These are phyloP conservation scores for Sugiyamaella sp. DNA, from an alignment of 1,139 yeast species.

Conservation along the genomic window DNA sequence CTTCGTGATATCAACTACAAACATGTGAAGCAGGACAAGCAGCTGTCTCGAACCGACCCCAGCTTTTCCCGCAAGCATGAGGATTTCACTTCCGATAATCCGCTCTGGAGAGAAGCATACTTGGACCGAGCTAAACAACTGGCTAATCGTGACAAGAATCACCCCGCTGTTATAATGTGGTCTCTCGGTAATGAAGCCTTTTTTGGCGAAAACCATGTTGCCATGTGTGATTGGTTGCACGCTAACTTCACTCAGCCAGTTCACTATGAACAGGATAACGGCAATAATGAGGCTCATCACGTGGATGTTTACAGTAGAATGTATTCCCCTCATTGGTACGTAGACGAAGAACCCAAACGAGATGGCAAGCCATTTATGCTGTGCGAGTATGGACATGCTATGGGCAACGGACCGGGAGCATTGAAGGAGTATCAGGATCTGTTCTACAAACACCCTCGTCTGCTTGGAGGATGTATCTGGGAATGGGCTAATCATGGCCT, in stretches of 20 bases:
- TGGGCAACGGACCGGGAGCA: constrained; percentile 48
- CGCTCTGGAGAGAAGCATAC: constrained; percentile 42
- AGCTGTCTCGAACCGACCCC: constrained; percentile 25
- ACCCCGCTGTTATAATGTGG: constrained; percentile 45
- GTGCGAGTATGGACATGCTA: constrained; percentile 47
- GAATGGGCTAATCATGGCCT: constrained; percentile 49
- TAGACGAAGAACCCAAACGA: constrained; percentile 34
- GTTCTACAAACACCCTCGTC: constrained; percentile 38
- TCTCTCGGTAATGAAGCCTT: constrained; percentile 47
- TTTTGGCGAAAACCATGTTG: constrained; percentile 42
- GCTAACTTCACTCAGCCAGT: constrained; percentile 39
- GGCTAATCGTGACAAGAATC: constrained; percentile 43
- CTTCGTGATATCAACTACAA: constrained; percentile 16
- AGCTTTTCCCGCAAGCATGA: constrained; percentile 21
- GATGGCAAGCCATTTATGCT: constrained; percentile 41
- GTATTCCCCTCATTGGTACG: constrained; percentile 40
- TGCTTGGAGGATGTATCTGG: constrained; percentile 48
- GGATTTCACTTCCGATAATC: constrained; percentile 40
- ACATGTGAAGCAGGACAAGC: constrained; percentile 7
- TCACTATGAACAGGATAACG: constrained; percentile 41
- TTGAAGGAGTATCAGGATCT: constrained; percentile 42
- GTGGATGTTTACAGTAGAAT: constrained; percentile 43
- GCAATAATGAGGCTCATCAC: constrained; percentile 36
- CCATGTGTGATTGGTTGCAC: constrained; percentile 40
- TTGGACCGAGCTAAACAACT: constrained; percentile 43